phyloP scores from a whole-genome alignment of 2,329 filamentous ascomycete species.

The Neonectria neomacrospora region DNA sequence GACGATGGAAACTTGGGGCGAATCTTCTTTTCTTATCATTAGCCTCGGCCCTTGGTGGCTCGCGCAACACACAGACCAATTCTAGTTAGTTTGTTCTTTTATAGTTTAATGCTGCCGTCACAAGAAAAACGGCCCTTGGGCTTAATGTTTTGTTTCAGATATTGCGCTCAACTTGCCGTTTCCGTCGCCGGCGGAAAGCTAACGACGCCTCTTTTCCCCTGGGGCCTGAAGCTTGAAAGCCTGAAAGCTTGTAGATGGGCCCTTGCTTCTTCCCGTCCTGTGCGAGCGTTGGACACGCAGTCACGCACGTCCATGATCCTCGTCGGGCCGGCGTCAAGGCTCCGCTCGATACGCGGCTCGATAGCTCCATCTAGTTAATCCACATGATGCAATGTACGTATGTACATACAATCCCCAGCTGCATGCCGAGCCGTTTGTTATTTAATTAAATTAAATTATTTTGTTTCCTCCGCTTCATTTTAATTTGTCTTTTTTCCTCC shows the following conservation, averaged over 20 bases:
- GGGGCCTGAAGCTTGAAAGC: not conserved
- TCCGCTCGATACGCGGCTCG: too few species aligned
- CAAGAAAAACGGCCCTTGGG: not conserved
- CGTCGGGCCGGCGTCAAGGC: not conserved
- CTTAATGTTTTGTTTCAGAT: constrained; percentile 15
- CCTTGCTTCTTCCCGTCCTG: not conserved
- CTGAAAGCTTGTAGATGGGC: not conserved
- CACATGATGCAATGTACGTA: too few species aligned
- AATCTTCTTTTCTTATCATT: not conserved
- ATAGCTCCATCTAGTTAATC: not conserved
- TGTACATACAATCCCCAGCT: too few species aligned
- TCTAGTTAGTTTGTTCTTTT: not conserved
- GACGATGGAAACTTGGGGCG: not conserved
- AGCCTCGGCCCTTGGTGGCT: not conserved
- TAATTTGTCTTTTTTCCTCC: not conserved
- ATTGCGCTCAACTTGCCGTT: not conserved
- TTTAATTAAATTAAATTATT: not conserved
- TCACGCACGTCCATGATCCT: not conserved
- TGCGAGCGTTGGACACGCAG: not conserved
- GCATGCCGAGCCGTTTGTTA: not conserved
- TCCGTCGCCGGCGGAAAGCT: not conserved
- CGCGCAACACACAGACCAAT: not conserved
- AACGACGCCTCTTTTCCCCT: not conserved
- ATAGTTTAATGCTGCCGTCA: not conserved
- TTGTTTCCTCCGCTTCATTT: not conserved